Base-by-base conservation (phyloP, 2,329 filamentous ascomycete species). In the Epichloe gansuensis region DNA sequence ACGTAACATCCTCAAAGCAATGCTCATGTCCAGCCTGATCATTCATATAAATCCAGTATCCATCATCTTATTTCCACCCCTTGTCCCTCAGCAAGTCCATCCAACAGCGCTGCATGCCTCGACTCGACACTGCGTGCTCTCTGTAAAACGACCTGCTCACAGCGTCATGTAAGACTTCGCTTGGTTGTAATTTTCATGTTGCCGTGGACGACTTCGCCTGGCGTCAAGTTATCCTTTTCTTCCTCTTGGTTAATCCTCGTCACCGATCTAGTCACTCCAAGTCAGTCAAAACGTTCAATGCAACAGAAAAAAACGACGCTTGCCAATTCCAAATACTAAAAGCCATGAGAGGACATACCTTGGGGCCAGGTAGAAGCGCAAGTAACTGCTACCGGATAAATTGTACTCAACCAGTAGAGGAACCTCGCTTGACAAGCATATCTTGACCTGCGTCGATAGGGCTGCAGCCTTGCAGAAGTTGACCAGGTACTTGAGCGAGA, bases 381-480 rank as follows among this genome's bases (percentile, higher is more conserved):
- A 73, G 71, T 93, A 93, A 70, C 88, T 93, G 75, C 82, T 89
- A 59, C 87, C 86, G 52, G 78, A 77, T 56, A 96, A 73, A 52
- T 74, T 76, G 72, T 97, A 98, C 76, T 98, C 93, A 45, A 98
- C 93, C 62, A 97, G 77, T 60, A 98, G 82, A 31, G 93, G 93
- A 50, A 98, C 91, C 73, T 98, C 93, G 71, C 90, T 91, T 51
- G 91, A 97, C 61, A 98, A 80, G 73, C 87, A 95, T 62, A 98
- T 84, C 74, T 87, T 93, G 71, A 98, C 94, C 60, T 80, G 78
- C 61, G 71, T 75, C 41, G 91, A 91, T 56, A 98, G 77, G 51
- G 82, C 84, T 58, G 89, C 86, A 37, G 94, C 94, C 77, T 98
- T 98, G 86, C 93, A 97, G 77, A 98, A 98, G 81, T 97, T 97